Base-by-base conservation (phyloP, 768 basidiomycete genomes). In the Termitomyces sp. region DNA sequence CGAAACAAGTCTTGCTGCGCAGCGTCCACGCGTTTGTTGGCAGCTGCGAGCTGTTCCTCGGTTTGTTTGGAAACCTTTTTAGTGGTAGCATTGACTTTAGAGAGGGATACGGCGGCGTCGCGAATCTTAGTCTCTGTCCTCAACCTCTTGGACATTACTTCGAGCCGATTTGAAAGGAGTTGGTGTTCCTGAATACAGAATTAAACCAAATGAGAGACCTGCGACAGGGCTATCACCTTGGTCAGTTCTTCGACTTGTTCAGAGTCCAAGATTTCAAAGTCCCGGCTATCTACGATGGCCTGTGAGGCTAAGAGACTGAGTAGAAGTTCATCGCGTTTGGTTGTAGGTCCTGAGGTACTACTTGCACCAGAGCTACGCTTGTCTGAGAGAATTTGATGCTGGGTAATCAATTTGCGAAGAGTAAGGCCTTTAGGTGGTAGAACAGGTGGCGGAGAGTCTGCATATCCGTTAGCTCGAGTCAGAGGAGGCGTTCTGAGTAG, bases 291-390 rank as follows among this genome's bases (percentile, higher is more conserved):
- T n/a, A 98, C 86, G 43, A 92, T 84, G 5, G 96, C 96, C 72
- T 98, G 94, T 55, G 94, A 94, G 43, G 94, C 90, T 62, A 98
- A 75, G 42, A 99, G 80, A 68, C 90, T 90, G 68, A 97, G 81
- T 61, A 98, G 79, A 47, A 98, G 80, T 61, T 94, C 91, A 65
- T 97, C 94, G 46, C 87, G 80, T 16, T 82, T 83, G 61, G 83
- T 86, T 30, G 81, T 69, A 48, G 73, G 61, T 8, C 68, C 73
- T 8, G 80, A 80, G 12, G 73, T 65, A 36, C 42, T 58, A 32
- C 46, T 63, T 14, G 53, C 48, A 4, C 40, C 51, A 49, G 63
- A 65, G 14, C 58, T 50, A 20, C 76, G 76, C 62, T 80, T 79
- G 47, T 73, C 72, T 40, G 61, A 45, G 14, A 53, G 36, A 5